Conservation (phyloP, 805 yeast species). For the Candida khao-thaluensis region DNA sequence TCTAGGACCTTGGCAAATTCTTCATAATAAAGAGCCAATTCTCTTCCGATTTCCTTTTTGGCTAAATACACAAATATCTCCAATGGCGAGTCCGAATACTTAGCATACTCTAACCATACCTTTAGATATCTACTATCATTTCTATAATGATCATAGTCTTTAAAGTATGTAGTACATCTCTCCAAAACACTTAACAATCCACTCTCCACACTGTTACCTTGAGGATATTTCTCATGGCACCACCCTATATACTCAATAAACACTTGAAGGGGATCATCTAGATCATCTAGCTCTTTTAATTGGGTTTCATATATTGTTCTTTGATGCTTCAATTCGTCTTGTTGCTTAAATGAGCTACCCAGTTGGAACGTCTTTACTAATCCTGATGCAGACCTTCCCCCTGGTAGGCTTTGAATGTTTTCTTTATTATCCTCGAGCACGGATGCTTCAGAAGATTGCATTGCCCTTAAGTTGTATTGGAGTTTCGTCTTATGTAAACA, state of each 20-base stretch:
- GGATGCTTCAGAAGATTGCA: slow-evolving; percentile 7
- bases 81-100: slow-evolving; percentile 63
- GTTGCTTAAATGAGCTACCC: slow-evolving; percentile 20
- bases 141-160: slow-evolving; percentile 63
- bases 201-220: slow-evolving; percentile 59
- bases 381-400: slow-evolving; percentile 67
- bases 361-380: slow-evolving; percentile 45
- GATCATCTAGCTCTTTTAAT: slow-evolving; percentile 52
- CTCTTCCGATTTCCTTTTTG: slow-evolving; percentile 66
- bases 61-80: slow-evolving; percentile 72
- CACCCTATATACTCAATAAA: slow-evolving; percentile 75
- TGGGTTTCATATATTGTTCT: slow-evolving; percentile 46
- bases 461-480: background rate
- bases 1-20: slow-evolving; percentile 70
- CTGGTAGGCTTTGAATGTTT: slow-evolving; percentile 62
- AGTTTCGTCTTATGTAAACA: background rate
- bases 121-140: slow-evolving; percentile 80
- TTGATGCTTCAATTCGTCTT: slow-evolving; percentile 22
- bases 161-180: slow-evolving; percentile 66
- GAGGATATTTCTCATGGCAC: slow-evolving; percentile 62
- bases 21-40: slow-evolving; percentile 72
- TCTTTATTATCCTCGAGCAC: slow-evolving; percentile 57
- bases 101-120: slow-evolving; percentile 79
- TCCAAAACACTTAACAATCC: slow-evolving; percentile 67
- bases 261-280: slow-evolving; percentile 82